Base-by-base conservation (phyloP, 805 yeast species). In the Cyberlindnera galapagoensis region DNA sequence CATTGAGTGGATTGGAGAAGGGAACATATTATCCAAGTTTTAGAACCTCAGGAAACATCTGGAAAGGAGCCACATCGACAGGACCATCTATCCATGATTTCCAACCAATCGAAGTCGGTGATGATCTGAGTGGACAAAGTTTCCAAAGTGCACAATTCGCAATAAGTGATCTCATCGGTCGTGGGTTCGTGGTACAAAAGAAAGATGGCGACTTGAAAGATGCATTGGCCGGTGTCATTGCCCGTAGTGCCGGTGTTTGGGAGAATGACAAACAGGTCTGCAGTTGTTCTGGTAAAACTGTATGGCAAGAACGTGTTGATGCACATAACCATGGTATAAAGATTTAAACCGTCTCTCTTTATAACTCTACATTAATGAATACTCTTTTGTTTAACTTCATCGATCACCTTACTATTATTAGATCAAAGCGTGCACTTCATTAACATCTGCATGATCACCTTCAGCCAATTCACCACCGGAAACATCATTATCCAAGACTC, bases 161-260 rank as follows among this genome's bases (percentile, higher is more conserved):
- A 14, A 67, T 83, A 12, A 51, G 60, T 30, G 80, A 80, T 25
- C 56, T 84, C 28, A 80, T 85, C 41, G 95, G 95, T 14, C 65
- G 94, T 21, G 56, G 68, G 16, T 57, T 70, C 30, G 62, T 64
- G 7, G 50, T 67, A 7, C 47, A 57, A 10, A 35, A 39, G 17
- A 43, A 44, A 6, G 46, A 46, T 10, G 36, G 29, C 0, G 45
- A 42, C 7, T 35, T 42, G 29, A 45, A 58, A 18, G 67, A 60
- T 23, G 52, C 65, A 11, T 59, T 83, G 8, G 79, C 78, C 30
- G 97, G 98, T 19, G 95, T 90, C 16, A 75, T 92, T 52, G 97
- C 97, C 1, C 71, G 97, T 50, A 81, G 94, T 48, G 97, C 98
- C 1, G 98, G 98, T 11, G 83, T 77, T 17, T 92, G 97, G 97